A percentile compares a stretch with the other conserved stretches of the same genome.
phyloP scores from a whole-genome alignment of 129 eudicot species.

The Oenanthe sinensis region DNA sequence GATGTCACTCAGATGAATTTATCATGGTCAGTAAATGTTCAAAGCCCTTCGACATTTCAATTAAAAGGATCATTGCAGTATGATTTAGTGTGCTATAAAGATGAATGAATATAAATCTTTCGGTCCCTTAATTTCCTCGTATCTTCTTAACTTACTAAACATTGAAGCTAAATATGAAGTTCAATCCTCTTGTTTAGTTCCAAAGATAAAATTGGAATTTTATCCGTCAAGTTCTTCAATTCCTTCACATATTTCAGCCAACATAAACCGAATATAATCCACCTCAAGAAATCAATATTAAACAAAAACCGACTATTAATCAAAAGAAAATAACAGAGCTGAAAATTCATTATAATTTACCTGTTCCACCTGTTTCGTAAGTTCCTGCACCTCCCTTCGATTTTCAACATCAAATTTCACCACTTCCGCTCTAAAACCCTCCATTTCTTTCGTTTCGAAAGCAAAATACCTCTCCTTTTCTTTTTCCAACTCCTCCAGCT shows the following conservation, averaged over 20 bases:
- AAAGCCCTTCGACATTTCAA: not conserved
- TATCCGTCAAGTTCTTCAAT: not conserved
- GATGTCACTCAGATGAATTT: no score
- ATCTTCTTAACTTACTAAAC: not conserved
- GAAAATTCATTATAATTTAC: constrained; percentile 10
- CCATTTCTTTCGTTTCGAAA: constrained; percentile 29
- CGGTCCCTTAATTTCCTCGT: not conserved
- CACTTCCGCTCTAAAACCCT: constrained; percentile 26
- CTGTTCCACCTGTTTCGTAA: constrained; percentile 30
- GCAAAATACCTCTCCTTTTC: constrained; percentile 33
- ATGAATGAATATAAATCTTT: no score
- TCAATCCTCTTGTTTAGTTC: not conserved
- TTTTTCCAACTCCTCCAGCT: constrained; percentile 37
- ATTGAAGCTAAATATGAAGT: not conserved
- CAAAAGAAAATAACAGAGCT: not conserved
- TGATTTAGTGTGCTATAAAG: not conserved
- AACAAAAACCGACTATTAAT: not conserved
- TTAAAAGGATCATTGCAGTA: not conserved
- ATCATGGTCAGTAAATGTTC: constrained; percentile 2
- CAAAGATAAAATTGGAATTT: not conserved
- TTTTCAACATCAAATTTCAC: constrained; percentile 20
- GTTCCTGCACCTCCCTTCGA: constrained; percentile 28
- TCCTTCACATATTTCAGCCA: not conserved
- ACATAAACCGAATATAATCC: not conserved
- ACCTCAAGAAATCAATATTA: not conserved